Evolutionary conservation across 2,329 filamentous ascomycete species (phyloP).

Genomic region (Apiospora koreana): DNA sequence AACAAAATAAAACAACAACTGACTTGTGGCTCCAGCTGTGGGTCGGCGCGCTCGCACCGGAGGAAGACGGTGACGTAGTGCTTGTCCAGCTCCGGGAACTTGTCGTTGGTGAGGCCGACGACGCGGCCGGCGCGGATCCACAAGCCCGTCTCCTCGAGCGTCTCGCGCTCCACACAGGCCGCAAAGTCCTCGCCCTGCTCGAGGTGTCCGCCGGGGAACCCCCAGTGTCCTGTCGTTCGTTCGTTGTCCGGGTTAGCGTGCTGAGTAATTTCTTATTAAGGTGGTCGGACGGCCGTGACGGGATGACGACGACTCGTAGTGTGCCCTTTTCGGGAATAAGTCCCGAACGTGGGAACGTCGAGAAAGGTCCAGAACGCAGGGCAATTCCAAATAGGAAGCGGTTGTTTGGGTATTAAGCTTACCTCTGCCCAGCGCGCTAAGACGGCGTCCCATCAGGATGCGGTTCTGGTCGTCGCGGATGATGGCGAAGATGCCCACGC

Average conservation of each 20-base stretch:
- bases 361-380: not conserved
- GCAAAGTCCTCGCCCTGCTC: constrained; percentile 19
- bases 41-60: not conserved
- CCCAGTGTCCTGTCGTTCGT: constrained; percentile 14
- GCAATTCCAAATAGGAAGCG: too few species aligned
- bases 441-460: not conserved
- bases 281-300: not conserved
- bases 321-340: not conserved
- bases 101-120: constrained; percentile 19
- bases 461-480: not conserved
- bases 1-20: not conserved
- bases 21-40: not conserved
- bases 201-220: constrained; percentile 20
- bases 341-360: not conserved
- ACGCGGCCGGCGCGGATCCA: constrained; percentile 13
- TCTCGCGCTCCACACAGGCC: constrained; percentile 20
- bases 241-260: too few species aligned
- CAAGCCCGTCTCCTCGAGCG: constrained; percentile 20
- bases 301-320: not conserved
- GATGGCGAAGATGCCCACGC: constrained; percentile 11
- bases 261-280: too few species aligned
- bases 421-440: constrained; percentile 9
- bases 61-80: constrained; percentile 21
- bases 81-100: constrained; percentile 17
- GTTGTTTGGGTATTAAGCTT: not conserved